Evolutionary conservation across 83 land plant species (phyloP).

Genomic region (Diphasiastrum complanatum): DNA sequence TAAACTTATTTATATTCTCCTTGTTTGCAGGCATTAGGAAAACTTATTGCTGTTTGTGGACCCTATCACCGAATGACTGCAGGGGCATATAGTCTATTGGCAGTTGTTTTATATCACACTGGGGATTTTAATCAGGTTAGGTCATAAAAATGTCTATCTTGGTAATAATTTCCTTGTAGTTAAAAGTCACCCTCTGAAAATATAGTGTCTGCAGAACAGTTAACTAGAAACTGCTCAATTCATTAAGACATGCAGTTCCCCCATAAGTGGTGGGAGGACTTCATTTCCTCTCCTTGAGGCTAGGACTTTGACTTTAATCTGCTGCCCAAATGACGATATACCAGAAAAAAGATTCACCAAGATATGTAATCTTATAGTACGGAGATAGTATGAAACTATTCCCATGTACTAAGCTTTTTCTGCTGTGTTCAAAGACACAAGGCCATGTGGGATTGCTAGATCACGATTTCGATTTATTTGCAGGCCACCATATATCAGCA

Average conservation of each 20-base stretch:
- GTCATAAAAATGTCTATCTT: neutral
- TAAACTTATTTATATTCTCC: neutral
- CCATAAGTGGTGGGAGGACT: no score
- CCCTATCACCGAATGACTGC: slow-evolving; percentile 97
- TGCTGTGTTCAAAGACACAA: no score
- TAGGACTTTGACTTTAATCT: no score
- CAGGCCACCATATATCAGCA: slow-evolving; percentile 95
- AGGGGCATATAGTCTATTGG: slow-evolving; percentile 88
- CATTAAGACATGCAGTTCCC: no score
- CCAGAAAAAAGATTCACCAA: no score
- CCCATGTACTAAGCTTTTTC: no score
- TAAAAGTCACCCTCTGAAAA: no score
- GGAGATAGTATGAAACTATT: no score
- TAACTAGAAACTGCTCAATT: no score
- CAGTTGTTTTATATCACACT: slow-evolving; percentile 91
- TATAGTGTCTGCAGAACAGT: neutral
- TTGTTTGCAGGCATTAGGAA: slow-evolving; percentile 65
- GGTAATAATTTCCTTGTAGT: neutral
- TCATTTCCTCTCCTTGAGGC: no score
- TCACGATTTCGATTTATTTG: neutral
- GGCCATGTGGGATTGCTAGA: neutral
- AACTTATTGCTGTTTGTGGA: slow-evolving; percentile 84
- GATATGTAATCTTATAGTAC: no score
- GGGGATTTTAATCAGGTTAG: slow-evolving; percentile 96
- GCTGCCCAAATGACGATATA: no score